Evolutionary conservation across 305 asterid species (phyloP), one percentile per base, ranked within the genome.

Genomic region (Fraxinus albicans): DNA sequence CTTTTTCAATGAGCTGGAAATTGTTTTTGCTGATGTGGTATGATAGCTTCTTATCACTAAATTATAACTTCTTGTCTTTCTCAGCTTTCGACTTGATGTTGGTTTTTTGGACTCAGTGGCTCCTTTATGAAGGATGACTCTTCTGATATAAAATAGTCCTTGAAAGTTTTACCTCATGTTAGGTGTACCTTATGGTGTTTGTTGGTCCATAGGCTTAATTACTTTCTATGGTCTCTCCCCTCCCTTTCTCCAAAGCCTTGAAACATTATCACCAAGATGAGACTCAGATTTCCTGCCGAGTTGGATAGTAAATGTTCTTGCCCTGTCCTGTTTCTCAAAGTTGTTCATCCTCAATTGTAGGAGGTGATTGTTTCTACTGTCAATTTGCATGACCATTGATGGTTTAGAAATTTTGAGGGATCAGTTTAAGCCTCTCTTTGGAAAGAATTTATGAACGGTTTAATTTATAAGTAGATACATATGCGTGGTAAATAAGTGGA

Each of bases 11-110:
- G 99, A 96, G 91, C 86, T 96, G 82, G 99, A 94, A 88, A 80
- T 96, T 82, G 99, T 94, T 75, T 85, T 89, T 80, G 99, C 99
- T 31, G 99, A 96, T 82, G 99, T 96, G 98, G 99, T 96, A 94
- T 50, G 90, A 23, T 82, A 65, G 36, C 76, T 77, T 67, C 35
- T 8, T 25, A 1, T 27, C 36, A 10, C 3, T 50, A 13, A 15
- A 3, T 50, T 15, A 15, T 50, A 15, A 19, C 8, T n/a, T 58
- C 27, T 55, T 55, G 21, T 55, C 25, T 58, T 55, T 58, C 27
- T 58, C 27, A n/a, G 9, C 12, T 58, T 58, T n/a, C 19, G 8
- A 58, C 29, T 58, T 12, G 19, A 58, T n/a, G 69, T 58, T 58
- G 74, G 73, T 8, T 27, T 2, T 27, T 67, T 67, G 15, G 60